Evolutionary conservation across 2,329 filamentous ascomycete species (phyloP).

Genomic region (Nemania sp.): DNA sequence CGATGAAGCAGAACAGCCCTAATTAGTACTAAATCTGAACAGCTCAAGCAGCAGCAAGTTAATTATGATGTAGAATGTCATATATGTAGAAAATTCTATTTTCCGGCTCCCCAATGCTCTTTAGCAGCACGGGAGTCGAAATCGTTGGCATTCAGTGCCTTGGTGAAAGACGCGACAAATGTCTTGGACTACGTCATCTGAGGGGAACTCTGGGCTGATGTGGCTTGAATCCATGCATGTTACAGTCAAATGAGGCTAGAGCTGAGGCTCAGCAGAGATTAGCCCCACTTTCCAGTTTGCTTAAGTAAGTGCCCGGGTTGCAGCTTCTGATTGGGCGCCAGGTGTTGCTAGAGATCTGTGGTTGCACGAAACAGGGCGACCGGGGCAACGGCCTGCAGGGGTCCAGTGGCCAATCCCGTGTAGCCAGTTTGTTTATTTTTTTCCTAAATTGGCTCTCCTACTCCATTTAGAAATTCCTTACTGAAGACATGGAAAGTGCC

Average conservation of each 20-base stretch:
- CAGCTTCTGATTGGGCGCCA: no score
- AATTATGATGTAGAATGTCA: no score
- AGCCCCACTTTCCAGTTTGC: no score
- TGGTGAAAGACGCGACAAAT: slow-evolving; percentile 21
- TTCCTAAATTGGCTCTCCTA: slow-evolving; percentile 15
- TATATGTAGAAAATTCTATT: no score
- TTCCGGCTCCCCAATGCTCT: no score
- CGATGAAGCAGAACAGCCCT: no score
- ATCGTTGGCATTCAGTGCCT: slow-evolving; percentile 4
- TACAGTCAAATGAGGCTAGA: not conserved
- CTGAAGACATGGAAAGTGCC: not conserved
- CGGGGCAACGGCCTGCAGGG: slow-evolving; percentile 18
- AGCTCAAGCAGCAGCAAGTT: no score
- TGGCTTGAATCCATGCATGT: slow-evolving; percentile 1
- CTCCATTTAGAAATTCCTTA: slow-evolving; percentile 6
- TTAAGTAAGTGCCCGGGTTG: no score
- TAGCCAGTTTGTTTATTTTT: slow-evolving; percentile 22
- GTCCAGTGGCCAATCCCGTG: slow-evolving; percentile 8
- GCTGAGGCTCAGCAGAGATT: not conserved
- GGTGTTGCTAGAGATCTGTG: slow-evolving; percentile 5
- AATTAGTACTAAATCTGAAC: no score
- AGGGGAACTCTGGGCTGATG: not conserved
- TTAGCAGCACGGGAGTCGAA: no score
- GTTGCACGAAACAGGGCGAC: slow-evolving; percentile 6
- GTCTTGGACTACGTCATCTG: slow-evolving; percentile 22